Conservation (phyloP, 2,329 filamentous ascomycete genomes). For the Paraphaeosphaeria minitans region DNA sequence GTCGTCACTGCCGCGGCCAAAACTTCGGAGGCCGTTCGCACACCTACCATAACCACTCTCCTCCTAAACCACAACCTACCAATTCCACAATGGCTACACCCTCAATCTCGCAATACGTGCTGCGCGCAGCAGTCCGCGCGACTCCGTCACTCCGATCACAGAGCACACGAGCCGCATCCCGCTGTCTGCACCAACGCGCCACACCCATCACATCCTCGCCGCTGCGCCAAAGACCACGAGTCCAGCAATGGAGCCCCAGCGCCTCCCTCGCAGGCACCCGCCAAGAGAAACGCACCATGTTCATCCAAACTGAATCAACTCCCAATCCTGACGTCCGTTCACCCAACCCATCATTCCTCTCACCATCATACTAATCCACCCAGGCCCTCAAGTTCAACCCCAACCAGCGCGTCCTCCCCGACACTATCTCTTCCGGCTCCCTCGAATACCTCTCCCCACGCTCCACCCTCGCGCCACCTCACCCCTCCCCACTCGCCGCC, state of each 20-base stretch:
- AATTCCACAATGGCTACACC: conserved; percentile 33
- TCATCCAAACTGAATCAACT: conserved; percentile 95
- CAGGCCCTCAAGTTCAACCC: conserved; percentile 89
- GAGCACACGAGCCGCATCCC: conserved; percentile 35
- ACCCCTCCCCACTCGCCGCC: conserved; percentile 89
- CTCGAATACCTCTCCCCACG: conserved; percentile 91
- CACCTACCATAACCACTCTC: not conserved
- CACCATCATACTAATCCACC: not conserved
- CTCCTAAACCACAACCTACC: not conserved
- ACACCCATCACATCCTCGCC: conserved; percentile 41
- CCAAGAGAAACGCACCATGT: conserved; percentile 71
- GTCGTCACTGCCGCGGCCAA: conserved; percentile 10
- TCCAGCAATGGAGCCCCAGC: conserved; percentile 31
- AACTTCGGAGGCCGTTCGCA: conserved; percentile 6
- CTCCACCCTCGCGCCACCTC: conserved; percentile 82
- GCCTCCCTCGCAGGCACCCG: conserved; percentile 17
- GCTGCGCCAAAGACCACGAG: conserved; percentile 36
- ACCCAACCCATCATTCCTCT: not conserved
- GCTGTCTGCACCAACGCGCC: conserved; percentile 43
- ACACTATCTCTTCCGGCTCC: conserved; percentile 73
- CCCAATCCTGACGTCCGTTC: conserved; percentile 81
- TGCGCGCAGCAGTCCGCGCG: conserved; percentile 36
- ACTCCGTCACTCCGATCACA: conserved; percentile 27
- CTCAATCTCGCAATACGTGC: conserved; percentile 32
- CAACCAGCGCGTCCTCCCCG: conserved; percentile 83